Percentiles rank a stretch among this genome's conserved stretches.
Conservation (phyloP, 495 filamentous ascomycete species). For the Jackrogersella minutella region DNA sequence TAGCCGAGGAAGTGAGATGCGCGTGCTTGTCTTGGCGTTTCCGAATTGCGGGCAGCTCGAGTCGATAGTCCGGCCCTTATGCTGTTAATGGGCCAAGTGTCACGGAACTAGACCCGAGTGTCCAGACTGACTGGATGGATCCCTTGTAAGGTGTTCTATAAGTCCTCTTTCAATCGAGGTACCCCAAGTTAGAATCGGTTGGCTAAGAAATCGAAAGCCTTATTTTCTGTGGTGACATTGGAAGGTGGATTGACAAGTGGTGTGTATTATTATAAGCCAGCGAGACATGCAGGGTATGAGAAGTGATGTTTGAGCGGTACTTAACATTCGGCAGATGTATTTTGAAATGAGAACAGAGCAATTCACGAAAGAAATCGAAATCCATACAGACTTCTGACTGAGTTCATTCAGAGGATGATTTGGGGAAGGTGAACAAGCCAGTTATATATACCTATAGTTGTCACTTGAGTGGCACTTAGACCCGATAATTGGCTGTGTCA, state of each 20-base stretch:
- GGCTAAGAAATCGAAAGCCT: slow-evolving; percentile 3
- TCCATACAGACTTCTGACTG: neutral
- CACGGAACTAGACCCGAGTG: slow-evolving; percentile 31
- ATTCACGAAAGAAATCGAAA: too few species aligned
- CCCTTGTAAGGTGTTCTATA: slow-evolving; percentile 19
- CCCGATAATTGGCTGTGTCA: neutral
- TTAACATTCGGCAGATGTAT: slow-evolving; percentile 1
- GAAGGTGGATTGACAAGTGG: neutral
- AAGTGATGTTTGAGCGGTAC: neutral
- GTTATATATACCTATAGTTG: neutral
- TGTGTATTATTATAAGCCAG: neutral
- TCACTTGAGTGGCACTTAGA: neutral
- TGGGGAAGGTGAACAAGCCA: neutral
- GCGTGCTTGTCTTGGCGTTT: slow-evolving; percentile 42
- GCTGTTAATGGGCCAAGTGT: slow-evolving; percentile 24
- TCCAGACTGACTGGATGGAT: slow-evolving; percentile 31
- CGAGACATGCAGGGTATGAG: slow-evolving; percentile 14
- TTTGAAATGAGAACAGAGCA: neutral
- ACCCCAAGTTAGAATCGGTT: slow-evolving; percentile 9
- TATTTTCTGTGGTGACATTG: slow-evolving; percentile 1
- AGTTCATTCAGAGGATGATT: neutral
- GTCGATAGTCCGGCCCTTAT: slow-evolving; percentile 39
- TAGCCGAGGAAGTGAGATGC: slow-evolving; percentile 32
- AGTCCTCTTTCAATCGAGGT: slow-evolving; percentile 8
- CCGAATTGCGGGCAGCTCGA: slow-evolving; percentile 41